Evolutionary conservation across 2,329 filamentous ascomycete species (phyloP), one percentile per base, ranked within the genome.

Genomic region (Xylariaceae sp.): DNA sequence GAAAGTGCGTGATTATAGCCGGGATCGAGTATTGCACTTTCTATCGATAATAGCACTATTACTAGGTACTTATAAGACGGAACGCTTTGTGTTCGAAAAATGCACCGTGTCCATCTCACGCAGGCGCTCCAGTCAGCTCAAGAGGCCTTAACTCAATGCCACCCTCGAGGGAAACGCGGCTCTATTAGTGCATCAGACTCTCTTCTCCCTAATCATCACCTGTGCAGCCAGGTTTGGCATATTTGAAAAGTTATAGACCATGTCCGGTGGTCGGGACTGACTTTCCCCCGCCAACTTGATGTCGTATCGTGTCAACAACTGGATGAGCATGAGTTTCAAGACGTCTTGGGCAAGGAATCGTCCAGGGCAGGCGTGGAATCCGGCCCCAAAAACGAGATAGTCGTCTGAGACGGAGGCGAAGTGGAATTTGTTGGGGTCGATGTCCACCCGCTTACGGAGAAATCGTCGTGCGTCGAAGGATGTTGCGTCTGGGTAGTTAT

Each of bases 191-290:
- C 21, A 23, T 8, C 8, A 23, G 21, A 8, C 21, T 23, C 21
- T 8, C n/a, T n/a, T 23, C 42, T 64, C 61, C 10, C 40, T 49
- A 3, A 36, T 10, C 13, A 36, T 8, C 14, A 36, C 5, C 23
- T 31, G 16, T 5, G 33, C 22, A 18, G 14, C 24, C 33, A 36
- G 13, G 19, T 37, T 33, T 4, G 35, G 30, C 29, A 32, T 37
- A 11, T 32, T 16, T 1, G n/a, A 23, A 18, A 37, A 28, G 21
- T 37, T 33, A 2, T 32, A 23, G 13, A 24, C 22, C n/a, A 22
- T 32, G 15, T 42, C 42, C 9, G 23, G 11, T 3, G 39, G 37
- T 16, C 42, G 33, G 3, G 9, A 10, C 6, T 19, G 17, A 10
- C 13, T 19, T 1, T 32, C 32, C 5, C 31, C 34, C n/a, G 35